Base-by-base conservation (phyloP, 2,329 filamentous ascomycete species). In the Onygena corvina region DNA sequence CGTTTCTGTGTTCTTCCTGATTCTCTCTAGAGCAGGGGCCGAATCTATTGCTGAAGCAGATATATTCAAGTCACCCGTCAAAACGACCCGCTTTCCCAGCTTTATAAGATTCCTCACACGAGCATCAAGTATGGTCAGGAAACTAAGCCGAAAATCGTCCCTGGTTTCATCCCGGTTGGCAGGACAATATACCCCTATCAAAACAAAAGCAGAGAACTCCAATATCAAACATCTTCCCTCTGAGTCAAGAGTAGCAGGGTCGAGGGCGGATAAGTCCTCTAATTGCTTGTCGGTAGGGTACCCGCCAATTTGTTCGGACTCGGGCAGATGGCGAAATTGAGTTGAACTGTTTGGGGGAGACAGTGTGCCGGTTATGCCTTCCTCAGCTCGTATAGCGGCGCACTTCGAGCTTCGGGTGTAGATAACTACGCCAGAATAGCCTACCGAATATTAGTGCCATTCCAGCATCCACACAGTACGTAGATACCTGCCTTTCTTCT, bases 381-480 rank as follows among this genome's bases (percentile, higher is more conserved):
- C 90, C 67, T 98, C 92, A 2, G 89, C 90, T 52, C 83, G 80
- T 21, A 95, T 85, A 0, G 92, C 92, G 2, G 81, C 79, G 64
- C 92, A 96, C 30, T 78, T 82, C 3, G 84, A 76, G 61, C 85
- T 92, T n/a, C 87, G 79, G 1, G 89, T 95, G 67, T 95, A 98
- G 30, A 98, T 87, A 2, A 84, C 92, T 1, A 98, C 90, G 1
- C 92, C 92, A 21, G 90, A 94, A 63, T 96, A 98, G 20, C 92
- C 88, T 94, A 50, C 38, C 50, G 48, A 40, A n/a, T 27, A 23
- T 42, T 29, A 29, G 33, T 29, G 36, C n/a, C 14, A 36, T 27
- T 8, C 6, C 14, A 16, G 31, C 12, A 42, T n/a, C 47, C 56
- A 30, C 25, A 11, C 8, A 8, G 21, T 16, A 23, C 5, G 21